Evolutionary conservation across 176 grass and related monocot genomes (phyloP), one percentile per base, ranked within the genome.

Genomic region (Oryza rufipogon): DNA sequence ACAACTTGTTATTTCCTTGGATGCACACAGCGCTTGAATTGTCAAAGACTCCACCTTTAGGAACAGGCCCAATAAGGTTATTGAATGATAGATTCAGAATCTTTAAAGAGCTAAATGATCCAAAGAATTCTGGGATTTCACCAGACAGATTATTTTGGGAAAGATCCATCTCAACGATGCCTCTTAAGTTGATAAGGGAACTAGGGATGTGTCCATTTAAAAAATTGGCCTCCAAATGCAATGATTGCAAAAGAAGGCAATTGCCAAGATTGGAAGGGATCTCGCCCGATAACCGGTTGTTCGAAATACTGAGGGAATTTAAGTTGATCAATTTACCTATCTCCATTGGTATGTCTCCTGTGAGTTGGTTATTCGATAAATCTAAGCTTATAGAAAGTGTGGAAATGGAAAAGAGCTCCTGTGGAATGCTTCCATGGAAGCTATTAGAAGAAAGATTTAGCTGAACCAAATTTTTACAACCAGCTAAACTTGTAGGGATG

Each of bases 61-160:
- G 84, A 17, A 90, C 7, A 1, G n/a, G 22, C 4, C 88, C 88
- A 10, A 63, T 68, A 1, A 90, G 44, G 41, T 82, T 5, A 7
- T 90, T 90, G 73, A 64, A 90, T 1, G 80, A 84, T 5, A 90
- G 17, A 39, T 90, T 85, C 2, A 90, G 60, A 14, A 63, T 17
- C n/a, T 23, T 66, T 11, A 87, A 70, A 39, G 79, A 80, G 2
- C 46, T 32, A 60, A 87, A 69, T 1, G 64, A 16, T 14, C 1
- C 3, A 0, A 87, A 70, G 9, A 60, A 83, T 6, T 47, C 28
- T 1, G 84, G 84, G 19, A 90, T 73, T 41, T 58, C 7, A 42
- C 88, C 88, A 3, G 67, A 78, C 6, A 90, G 16, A 14, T 77
- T 66, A 44, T 90, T 90, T 32, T 83, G 84, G 1, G 88, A 90